Evolutionary conservation across 2,329 filamentous ascomycete genomes (phyloP).

Genomic region (Trichoderma citrinoviride): DNA sequence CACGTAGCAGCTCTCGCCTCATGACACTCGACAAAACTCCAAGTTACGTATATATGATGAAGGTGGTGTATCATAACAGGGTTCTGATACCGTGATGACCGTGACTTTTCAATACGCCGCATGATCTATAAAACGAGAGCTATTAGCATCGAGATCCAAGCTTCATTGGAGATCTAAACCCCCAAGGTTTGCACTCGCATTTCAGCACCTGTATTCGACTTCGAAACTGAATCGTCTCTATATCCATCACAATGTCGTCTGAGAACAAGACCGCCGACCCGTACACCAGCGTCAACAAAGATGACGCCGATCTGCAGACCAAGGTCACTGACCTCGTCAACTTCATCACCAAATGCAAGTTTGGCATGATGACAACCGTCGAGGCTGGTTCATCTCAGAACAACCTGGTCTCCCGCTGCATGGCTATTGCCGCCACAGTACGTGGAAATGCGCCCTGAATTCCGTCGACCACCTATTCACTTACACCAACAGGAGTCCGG

Average conservation of each 20-base stretch:
- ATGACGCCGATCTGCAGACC: constrained; percentile 61
- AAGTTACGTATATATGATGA: constrained; percentile 19
- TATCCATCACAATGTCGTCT: constrained; percentile 42
- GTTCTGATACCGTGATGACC: too few species aligned
- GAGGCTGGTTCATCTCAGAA: constrained; percentile 54
- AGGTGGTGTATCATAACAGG: neutral
- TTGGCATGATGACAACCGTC: constrained; percentile 84
- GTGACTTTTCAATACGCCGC: too few species aligned
- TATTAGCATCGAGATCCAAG: too few species aligned
- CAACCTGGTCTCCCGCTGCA: constrained; percentile 74
- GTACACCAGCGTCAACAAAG: constrained; percentile 73
- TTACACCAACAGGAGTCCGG: constrained; percentile 60
- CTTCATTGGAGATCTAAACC: too few species aligned
- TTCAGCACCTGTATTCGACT: too few species aligned
- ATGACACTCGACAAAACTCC: neutral
- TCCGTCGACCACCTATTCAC: neutral
- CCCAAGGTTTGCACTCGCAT: too few species aligned
- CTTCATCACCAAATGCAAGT: constrained; percentile 74
- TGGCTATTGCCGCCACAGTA: constrained; percentile 80
- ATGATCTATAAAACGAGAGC: too few species aligned
- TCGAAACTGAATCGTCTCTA: neutral
- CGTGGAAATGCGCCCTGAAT: constrained; percentile 17
- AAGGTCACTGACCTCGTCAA: constrained; percentile 72
- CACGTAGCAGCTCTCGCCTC: neutral
- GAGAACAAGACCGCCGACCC: constrained; percentile 66